Evolutionary conservation across 208 protist species (phyloP), one percentile per base, ranked within the genome.

Genomic region (Leishmania amazonensis): DNA sequence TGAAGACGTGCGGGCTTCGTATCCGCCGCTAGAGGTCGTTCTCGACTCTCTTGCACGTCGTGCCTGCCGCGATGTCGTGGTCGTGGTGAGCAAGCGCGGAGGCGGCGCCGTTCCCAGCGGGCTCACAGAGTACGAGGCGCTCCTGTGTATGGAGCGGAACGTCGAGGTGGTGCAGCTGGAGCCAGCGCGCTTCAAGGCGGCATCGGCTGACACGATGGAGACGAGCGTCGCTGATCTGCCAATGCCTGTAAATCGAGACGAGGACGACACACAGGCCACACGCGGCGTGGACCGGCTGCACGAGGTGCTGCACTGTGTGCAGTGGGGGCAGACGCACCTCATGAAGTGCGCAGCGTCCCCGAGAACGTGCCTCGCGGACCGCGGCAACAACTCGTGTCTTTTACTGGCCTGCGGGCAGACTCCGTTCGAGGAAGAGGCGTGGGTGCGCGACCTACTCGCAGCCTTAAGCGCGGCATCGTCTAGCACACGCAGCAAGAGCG

Each of bases 231-330:
- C 62, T 42, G 64, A 17, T n/a, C 53, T 28, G 13, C 40, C 82
- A 21, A 13, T 70, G 7, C 82, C 82, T 15, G 82, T 85, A 1
- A 28, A 79, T 28, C n/a, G 62, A 53, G 77, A 79, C 21, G 82
- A 86, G 17, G 62, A 80, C 21, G 77, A 87, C 76, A 83, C 76
- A 35, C 62, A 76, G 40, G 87, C 82, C 13, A 83, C 87, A 17
- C 73, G 60, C 13, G 87, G 82, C n/a, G 76, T 82, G n/a, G 84
- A 91, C 47, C 89, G 89, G 42, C 85, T 95, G 51, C 77, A 78
- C 5, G 91, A 95, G 80, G 74, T 87, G 17, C 82, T 95, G 3
- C 91, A 95, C 67, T 83, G 76, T 49, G 73, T 85, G n/a, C 76
- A 77, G 28, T 95, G 88, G 89, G 75, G 60, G 13, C 62, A 62